Evolutionary conservation across 1,139 yeast genomes (phyloP).

Genomic region (Saccharomyces hybrid): DNA sequence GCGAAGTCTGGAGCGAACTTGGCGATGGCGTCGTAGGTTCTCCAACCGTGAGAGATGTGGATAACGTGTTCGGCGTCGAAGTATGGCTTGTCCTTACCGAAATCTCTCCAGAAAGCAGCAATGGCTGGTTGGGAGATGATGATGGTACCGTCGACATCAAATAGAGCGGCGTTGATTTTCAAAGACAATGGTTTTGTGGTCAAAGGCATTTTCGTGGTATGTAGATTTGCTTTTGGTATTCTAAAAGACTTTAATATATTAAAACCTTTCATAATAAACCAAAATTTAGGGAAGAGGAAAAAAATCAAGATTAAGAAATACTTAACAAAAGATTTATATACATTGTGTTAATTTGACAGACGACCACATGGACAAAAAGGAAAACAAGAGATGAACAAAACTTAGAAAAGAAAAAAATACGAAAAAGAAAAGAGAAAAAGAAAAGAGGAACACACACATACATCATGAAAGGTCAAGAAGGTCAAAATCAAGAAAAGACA

Average conservation of each 20-base stretch:
- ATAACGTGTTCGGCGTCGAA: conserved; percentile 66
- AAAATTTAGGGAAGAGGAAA: not conserved
- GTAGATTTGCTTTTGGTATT: conserved; percentile 2
- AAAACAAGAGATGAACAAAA: not conserved
- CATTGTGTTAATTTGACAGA: not conserved
- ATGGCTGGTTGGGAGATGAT: conserved; percentile 79
- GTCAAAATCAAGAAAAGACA: not conserved
- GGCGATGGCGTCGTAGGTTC: conserved; percentile 72
- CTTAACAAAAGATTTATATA: not conserved
- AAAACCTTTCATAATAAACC: not conserved
- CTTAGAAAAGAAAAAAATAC: not conserved
- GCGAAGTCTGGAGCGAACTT: conserved; percentile 75
- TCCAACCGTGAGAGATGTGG: conserved; percentile 74
- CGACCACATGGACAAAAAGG: not conserved
- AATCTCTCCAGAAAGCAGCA: conserved; percentile 73
- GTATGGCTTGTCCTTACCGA: conserved; percentile 62
- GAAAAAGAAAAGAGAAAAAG: not conserved
- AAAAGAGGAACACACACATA: conserved; percentile 1
- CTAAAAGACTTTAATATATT: not conserved
- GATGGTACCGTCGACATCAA: conserved; percentile 82
- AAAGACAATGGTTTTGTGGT: conserved; percentile 29
- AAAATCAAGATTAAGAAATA: not conserved
- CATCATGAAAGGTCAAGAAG: not conserved
- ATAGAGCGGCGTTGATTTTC: conserved; percentile 42
- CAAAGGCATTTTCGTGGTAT: conserved; percentile 19